Conservation (phyloP, 345 rosid genomes). For the Mercurialis annua region DNA sequence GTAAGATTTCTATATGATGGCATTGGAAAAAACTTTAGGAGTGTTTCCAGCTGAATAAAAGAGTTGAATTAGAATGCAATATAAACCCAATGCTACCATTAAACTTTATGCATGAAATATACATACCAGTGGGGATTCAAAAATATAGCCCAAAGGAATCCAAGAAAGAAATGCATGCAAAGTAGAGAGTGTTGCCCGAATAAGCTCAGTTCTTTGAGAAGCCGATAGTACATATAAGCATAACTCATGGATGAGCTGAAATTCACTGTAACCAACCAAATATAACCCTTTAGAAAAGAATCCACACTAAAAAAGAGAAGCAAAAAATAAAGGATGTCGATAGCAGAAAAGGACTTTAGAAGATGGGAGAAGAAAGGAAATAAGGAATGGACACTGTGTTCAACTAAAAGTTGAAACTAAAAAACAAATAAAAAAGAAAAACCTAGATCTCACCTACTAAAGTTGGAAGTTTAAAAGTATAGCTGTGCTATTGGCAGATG, state of each 20-base stretch:
- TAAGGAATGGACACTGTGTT: not conserved
- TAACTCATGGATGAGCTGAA: conserved; percentile 96
- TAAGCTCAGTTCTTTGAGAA: conserved; percentile 93
- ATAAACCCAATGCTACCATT: conserved; percentile 11
- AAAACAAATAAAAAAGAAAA: not conserved
- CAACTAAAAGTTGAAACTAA: conserved; percentile 9
- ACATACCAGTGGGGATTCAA: conserved; percentile 93
- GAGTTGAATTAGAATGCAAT: conserved; percentile 3
- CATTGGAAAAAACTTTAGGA: conserved; percentile 74
- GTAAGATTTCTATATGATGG: conserved; percentile 89
- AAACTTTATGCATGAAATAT: not conserved
- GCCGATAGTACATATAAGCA: conserved; percentile 96
- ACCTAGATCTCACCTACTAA: not conserved
- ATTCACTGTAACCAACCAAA: conserved; percentile 68
- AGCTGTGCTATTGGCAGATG: not conserved
- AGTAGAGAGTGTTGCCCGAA: conserved; percentile 88
- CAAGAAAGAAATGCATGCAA: conserved; percentile 99
- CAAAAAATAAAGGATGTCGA: not conserved
- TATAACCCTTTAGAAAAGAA: conserved; percentile 5
- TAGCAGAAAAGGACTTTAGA: not conserved
- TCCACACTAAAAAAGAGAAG: not conserved
- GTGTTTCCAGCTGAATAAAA: conserved; percentile 81
- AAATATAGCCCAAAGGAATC: conserved; percentile 98
- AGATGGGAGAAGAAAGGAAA: not conserved
- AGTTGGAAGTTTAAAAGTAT: not conserved